phyloP scores from a whole-genome alignment of 441 rosid species.

The Hypseocharis bilobata region DNA sequence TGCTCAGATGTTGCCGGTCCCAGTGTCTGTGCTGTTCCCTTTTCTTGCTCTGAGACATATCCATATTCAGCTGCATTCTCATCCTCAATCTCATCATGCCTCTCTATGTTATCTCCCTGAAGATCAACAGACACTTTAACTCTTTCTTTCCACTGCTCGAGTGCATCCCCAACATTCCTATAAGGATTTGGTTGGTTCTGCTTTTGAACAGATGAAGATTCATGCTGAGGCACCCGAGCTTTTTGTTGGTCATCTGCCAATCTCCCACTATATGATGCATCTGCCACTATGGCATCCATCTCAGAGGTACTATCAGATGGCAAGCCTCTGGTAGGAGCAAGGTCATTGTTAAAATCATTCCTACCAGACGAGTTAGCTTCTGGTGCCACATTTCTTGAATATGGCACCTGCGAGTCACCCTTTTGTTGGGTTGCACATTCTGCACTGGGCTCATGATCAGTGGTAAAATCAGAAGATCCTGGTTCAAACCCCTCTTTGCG shows the following conservation, averaged over 20 bases:
- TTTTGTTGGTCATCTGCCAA: constrained; percentile 41
- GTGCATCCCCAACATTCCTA: constrained; percentile 74
- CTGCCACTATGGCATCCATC: constrained; percentile 43
- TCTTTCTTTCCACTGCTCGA: constrained; percentile 90
- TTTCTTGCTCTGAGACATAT: constrained; percentile 57
- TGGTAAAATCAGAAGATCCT: constrained; percentile 31
- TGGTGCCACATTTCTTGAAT: constrained; percentile 39
- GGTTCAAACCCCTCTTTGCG: constrained; percentile 36
- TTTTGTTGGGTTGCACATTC: constrained; percentile 57
- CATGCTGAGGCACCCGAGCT: constrained; percentile 36
- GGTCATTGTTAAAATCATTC: constrained; percentile 35
- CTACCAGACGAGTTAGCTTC: constrained; percentile 45
- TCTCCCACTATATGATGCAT: constrained; percentile 45
- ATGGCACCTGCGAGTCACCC: constrained; percentile 37
- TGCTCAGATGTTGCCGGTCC: constrained; percentile 92
- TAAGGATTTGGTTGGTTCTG: constrained; percentile 65
- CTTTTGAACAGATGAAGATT: constrained; percentile 40
- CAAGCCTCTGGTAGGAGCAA: constrained; percentile 40
- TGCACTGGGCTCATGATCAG: constrained; percentile 36
- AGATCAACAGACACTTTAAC: constrained; percentile 63
- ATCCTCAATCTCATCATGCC: constrained; percentile 54
- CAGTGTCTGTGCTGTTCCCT: constrained; percentile 75
- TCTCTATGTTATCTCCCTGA: constrained; percentile 38
- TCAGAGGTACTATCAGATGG: constrained; percentile 47
- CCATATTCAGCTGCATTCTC: constrained; percentile 70